Conservation (phyloP, 208 protist genomes). For the Porcisia hertigi region DNA sequence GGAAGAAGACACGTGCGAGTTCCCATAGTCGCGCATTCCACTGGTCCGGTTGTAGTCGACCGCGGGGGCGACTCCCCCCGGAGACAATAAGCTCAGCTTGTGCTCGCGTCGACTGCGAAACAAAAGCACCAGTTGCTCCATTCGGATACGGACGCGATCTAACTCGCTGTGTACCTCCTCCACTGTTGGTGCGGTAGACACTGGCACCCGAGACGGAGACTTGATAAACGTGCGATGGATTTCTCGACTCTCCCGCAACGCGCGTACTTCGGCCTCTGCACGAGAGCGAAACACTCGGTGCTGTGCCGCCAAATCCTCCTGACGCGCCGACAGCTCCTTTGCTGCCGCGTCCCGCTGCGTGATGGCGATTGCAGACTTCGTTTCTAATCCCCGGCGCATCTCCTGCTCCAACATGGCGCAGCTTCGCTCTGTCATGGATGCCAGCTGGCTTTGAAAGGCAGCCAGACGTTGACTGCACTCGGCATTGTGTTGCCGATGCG, state of each 20-base stretch:
- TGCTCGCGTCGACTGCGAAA: constrained; percentile 13
- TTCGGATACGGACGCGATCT: constrained; percentile 5
- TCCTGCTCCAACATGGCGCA: constrained; percentile 19
- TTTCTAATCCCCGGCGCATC: constrained; percentile 10
- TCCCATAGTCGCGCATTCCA: not conserved
- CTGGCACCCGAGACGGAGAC: not conserved
- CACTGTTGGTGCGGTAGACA: not conserved
- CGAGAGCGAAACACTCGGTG: constrained; percentile 9
- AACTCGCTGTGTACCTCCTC: constrained; percentile 2
- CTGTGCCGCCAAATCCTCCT: constrained; percentile 17
- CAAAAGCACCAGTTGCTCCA: constrained; percentile 5
- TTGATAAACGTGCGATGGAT: not conserved
- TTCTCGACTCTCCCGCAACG: constrained; percentile 11
- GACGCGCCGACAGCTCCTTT: constrained; percentile 8
- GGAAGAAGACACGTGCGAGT: not conserved
- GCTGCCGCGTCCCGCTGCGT: constrained; percentile 13
- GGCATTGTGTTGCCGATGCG: not conserved
- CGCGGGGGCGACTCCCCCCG: not conserved
- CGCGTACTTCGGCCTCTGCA: constrained; percentile 16
- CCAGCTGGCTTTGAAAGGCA: constrained; percentile 17
- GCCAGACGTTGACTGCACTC: constrained; percentile 23
- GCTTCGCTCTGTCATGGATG: constrained; percentile 19
- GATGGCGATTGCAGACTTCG: constrained; percentile 3
- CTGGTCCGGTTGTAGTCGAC: not conserved
- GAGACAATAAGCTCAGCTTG: not conserved